Evolutionary conservation across 805 yeast species (phyloP).

Genomic region (Sporopachydermia lactativora): DNA sequence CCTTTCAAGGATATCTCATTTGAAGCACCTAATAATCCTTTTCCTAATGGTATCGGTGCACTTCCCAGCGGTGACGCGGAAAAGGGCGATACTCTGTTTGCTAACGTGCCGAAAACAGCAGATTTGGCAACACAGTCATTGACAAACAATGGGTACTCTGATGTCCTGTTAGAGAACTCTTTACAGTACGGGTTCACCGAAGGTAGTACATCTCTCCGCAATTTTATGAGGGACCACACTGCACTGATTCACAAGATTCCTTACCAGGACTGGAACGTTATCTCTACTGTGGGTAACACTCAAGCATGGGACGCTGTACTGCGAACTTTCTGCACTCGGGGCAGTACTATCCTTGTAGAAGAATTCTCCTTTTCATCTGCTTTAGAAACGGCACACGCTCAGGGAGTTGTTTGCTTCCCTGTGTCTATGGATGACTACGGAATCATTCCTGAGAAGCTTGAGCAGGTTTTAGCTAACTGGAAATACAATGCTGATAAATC

Average conservation of each 20-base stretch:
- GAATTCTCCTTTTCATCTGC: constrained; percentile 68
- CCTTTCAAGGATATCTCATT: constrained; percentile 73
- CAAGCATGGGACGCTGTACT: constrained; percentile 1
- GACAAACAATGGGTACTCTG: constrained; percentile 23
- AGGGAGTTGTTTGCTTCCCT: constrained; percentile 50
- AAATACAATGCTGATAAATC: constrained; percentile 28
- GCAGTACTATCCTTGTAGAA: constrained; percentile 61
- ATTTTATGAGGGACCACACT: constrained; percentile 62
- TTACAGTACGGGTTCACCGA: constrained; percentile 83
- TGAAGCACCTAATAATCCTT: constrained; percentile 66
- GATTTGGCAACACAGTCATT: constrained; percentile 8
- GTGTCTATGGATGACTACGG: constrained; percentile 55
- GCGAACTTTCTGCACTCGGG: constrained; percentile 13
- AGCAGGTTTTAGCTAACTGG: constrained; percentile 46
- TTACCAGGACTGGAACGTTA: constrained; percentile 2
- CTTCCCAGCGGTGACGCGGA: constrained; percentile 25
- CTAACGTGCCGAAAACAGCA: background rate
- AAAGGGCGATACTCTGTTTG: constrained; percentile 11
- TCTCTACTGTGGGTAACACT: constrained; percentile 2
- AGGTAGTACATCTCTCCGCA: constrained; percentile 61
- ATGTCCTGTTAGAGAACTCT: constrained; percentile 68
- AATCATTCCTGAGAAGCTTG: constrained; percentile 43
- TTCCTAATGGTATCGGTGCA: constrained; percentile 65
- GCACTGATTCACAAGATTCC: constrained; percentile 22
- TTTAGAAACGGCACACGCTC: constrained; percentile 50